A percentile compares a stretch with the other conserved stretches of the same genome.
Evolutionary conservation across 257 asterid species (phyloP).

Genomic region (Scutellaria galericulata): DNA sequence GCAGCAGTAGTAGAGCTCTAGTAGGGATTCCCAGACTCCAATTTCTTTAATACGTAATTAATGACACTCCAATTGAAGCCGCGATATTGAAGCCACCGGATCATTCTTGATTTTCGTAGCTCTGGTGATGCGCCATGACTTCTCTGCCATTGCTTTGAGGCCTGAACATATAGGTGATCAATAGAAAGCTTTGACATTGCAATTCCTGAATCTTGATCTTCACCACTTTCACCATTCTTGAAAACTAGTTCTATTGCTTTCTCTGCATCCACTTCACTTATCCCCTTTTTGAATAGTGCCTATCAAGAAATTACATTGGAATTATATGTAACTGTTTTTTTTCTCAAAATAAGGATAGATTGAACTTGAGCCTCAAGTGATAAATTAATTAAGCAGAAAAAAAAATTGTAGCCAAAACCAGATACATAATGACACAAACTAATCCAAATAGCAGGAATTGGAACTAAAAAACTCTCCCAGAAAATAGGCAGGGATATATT

Average conservation of each 20-base stretch:
- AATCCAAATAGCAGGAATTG: neutral
- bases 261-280: conserved; percentile 58
- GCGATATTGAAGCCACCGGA: conserved; percentile 96
- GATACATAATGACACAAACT: neutral
- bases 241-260: conserved; percentile 75
- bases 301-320: conserved; percentile 29
- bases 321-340: conserved; percentile 22
- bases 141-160: conserved; percentile 84
- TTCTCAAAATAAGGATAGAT: neutral
- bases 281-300: conserved; percentile 75
- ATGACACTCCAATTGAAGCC: conserved; percentile 74
- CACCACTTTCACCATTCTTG: conserved; percentile 44
- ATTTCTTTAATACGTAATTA: conserved; percentile 55
- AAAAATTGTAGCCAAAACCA: too few species aligned
- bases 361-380: neutral
- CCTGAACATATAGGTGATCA: conserved; percentile 66
- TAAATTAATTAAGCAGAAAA: conserved; percentile 8
- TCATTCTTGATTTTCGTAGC: conserved; percentile 70
- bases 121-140: conserved; percentile 57
- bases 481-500: neutral
- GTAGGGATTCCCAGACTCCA: conserved; percentile 54
- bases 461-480: neutral
- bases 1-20: conserved; percentile 38
- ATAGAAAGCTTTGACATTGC: conserved; percentile 70
- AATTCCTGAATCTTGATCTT: conserved; percentile 52